phyloP scores from a whole-genome alignment of 208 protist species.

The Trypanosoma scelopori region DNA sequence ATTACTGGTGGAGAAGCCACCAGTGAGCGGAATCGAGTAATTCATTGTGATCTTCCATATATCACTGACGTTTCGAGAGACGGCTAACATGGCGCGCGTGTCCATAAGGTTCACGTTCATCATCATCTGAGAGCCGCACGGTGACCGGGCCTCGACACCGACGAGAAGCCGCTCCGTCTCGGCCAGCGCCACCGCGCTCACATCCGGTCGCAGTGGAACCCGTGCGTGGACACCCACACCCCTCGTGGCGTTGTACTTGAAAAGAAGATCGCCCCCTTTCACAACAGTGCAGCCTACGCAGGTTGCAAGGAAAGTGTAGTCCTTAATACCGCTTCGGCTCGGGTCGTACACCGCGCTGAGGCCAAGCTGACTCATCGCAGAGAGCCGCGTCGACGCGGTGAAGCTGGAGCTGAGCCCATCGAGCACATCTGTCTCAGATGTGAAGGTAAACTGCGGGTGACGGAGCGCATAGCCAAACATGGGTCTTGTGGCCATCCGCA shows the following conservation, averaged over 20 bases:
- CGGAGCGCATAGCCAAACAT: constrained; percentile 30
- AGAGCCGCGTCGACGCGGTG: constrained; percentile 48
- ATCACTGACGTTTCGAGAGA: constrained; percentile 52
- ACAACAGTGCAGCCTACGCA: constrained; percentile 43
- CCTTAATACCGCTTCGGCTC: constrained; percentile 57
- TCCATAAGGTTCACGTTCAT: constrained; percentile 56
- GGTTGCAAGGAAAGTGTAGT: constrained; percentile 40
- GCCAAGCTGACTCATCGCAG: constrained; percentile 33
- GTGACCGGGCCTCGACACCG: constrained; percentile 52
- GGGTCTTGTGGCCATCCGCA: constrained; percentile 20
- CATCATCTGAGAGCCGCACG: constrained; percentile 58
- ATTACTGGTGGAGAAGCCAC: constrained; percentile 1
- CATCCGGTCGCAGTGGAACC: constrained; percentile 43
- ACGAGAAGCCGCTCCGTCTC: constrained; percentile 55
- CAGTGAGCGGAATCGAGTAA: constrained; percentile 31
- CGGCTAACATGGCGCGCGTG: constrained; percentile 34
- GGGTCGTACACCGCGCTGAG: constrained; percentile 52
- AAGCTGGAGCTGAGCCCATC: constrained; percentile 36
- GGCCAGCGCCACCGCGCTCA: constrained; percentile 49
- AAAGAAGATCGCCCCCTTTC: constrained; percentile 50
- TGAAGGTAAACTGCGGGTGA: constrained; percentile 43
- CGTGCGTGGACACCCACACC: constrained; percentile 51
- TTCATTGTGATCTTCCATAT: constrained; percentile 63
- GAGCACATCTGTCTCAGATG: constrained; percentile 19
- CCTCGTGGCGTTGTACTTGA: constrained; percentile 46